Evolutionary conservation across 805 yeast species (phyloP), one percentile per base, ranked within the genome.

Genomic region (Wickerhamiella parazyma): DNA sequence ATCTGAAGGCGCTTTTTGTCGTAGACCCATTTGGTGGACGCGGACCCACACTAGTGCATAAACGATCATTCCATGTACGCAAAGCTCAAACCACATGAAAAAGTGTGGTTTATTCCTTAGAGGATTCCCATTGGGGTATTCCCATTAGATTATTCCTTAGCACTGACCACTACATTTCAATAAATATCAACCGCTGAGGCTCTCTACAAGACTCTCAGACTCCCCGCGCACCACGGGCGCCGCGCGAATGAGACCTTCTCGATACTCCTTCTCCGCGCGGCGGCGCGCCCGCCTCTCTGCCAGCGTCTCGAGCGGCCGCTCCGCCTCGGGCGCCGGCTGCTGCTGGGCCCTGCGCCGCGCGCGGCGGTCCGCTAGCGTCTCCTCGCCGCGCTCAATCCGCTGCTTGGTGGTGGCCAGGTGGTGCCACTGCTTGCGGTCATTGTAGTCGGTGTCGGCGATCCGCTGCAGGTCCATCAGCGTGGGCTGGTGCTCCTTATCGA

Each of bases 381-480:
- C 63, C 19, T 47, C 45, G 17, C 50, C 50, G 5, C 48, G 52
- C 17, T 50, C 53, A 7, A 43, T 39, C n/a, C 48, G 38, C 17
- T 46, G 35, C 6, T 40, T 38, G 26, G 44, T 42, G 18, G 48
- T 42, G 1, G 52, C 52, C 21, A 46, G 41, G 21, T 41, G 44
- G 33, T 52, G 55, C 55, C 57, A 54, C 26, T 49, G 38, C 33
- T 36, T 44, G 26, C 58, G 60, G 24, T 47, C 50, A 8, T 50
- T 37, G 46, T 60, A 60, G 45, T 56, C 61, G 2, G 34, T 46
- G 14, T 52, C 49, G 6, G 64, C 64, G 36, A 51, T 36, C 7
- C 52, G 48, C 43, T 60, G 58, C 38, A 60, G 47, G 36, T 58
- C 59, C 48, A 60, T 36, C 38, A 60, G 47, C 5, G 61, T 54